Base-by-base conservation (phyloP, 805 yeast species). In the Sugiyamaella qingdaonensis region DNA sequence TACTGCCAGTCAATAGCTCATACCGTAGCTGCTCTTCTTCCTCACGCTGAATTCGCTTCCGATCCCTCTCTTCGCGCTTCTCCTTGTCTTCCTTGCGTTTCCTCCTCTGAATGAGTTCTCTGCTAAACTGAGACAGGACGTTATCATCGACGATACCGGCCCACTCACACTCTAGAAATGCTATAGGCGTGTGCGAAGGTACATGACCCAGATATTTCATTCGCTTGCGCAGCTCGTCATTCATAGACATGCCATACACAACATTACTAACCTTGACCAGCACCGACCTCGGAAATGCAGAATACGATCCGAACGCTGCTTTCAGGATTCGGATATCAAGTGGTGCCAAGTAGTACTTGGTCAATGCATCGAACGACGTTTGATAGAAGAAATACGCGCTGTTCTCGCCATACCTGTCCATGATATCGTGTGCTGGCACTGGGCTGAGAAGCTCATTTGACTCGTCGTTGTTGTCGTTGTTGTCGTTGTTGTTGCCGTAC, bases 131-230 rank as follows among this genome's bases (percentile, higher is more conserved):
- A 2, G 46, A 36, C 29, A 67, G 53, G 0, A 62, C 64, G 50
- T 54, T 64, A 57, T 63, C 64, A 42, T 58, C 65, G 37, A 63
- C 54, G 47, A 61, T 65, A 73, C 73, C 60, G 64, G 62, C 68
- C 98, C 98, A 92, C 64, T 88, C 85, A 49, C 96, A 78, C 61
- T 94, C 98, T 51, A 94, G 65, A 57, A 88, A 82, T 10, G 90
- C 95, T 42, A 92, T 68, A 49, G 85, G 86, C 0, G 96, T 85
- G 1, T 97, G 97, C 29, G 80, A 66, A 0, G 99, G 97, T 19
- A 90, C 69, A 67, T 92, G 92, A 0, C 86, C 77, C 53, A 94
- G 69, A 66, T 86, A 89, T 67, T 89, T 91, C 65, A 77, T 77
- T 58, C 83, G 80, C 49, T 79, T 78, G 1, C 79, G 61, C 62